Evolutionary conservation across 2,329 filamentous ascomycete genomes (phyloP).

Genomic region (Sclerotinia sclerotiorum): DNA sequence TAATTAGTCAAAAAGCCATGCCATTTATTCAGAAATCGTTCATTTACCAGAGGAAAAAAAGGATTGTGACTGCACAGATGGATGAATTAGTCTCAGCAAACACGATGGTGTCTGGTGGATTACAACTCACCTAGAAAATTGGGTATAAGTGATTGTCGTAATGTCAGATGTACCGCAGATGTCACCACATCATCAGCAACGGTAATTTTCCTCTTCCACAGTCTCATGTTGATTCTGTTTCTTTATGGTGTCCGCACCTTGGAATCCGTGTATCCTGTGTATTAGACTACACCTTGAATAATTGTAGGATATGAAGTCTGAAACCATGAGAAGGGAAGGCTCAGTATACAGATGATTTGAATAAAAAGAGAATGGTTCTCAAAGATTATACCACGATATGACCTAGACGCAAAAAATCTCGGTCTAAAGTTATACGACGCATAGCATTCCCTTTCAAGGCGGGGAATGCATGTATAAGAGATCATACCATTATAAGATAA

Average conservation of each 20-base stretch:
- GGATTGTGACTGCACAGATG: conserved; percentile 45
- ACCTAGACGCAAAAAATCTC: neutral
- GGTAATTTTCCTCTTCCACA: conserved; percentile 41
- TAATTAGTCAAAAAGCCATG: neutral
- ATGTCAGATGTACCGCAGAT: conserved; percentile 40
- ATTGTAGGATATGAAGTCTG: neutral
- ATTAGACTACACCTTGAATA: neutral
- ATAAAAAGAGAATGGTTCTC: neutral
- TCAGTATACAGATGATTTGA: neutral
- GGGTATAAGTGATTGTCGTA: conserved; percentile 42
- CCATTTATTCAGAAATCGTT: neutral
- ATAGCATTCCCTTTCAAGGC: neutral
- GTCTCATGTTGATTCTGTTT: conserved; percentile 31
- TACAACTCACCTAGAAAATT: conserved; percentile 27
- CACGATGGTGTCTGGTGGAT: neutral
- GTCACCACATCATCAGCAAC: conserved; percentile 42
- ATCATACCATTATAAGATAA: neutral
- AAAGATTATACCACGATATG: neutral
- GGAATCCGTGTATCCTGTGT: neutral
- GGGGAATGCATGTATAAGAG: neutral
- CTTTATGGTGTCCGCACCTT: neutral
- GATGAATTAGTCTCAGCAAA: conserved; percentile 16
- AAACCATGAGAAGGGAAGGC: neutral
- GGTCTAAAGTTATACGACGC: neutral
- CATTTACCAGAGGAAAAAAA: conserved; percentile 52